A percentile compares a stretch with the other conserved stretches of the same genome.
Evolutionary conservation across 306 rosid genomes (phyloP).

Genomic region (Glycine soja): DNA sequence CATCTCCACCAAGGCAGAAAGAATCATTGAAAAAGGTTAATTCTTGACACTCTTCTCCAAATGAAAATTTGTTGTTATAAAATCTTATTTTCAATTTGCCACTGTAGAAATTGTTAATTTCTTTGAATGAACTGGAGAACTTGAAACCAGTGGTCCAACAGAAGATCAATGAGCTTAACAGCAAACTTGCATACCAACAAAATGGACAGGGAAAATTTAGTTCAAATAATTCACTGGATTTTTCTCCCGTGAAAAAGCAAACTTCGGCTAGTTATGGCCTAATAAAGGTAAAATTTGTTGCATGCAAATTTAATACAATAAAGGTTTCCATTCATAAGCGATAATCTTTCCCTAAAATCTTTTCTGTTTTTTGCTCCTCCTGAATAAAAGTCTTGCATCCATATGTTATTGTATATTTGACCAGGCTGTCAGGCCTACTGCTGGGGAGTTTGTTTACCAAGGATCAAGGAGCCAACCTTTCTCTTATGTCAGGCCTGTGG

Average conservation of each 20-base stretch:
- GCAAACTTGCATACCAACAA: slow-evolving; percentile 55
- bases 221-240: slow-evolving; percentile 56
- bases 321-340: slow-evolving; percentile 10
- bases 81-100: slow-evolving; percentile 32
- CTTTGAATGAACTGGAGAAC: slow-evolving; percentile 82
- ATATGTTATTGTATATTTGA: slow-evolving; percentile 44
- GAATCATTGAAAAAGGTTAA: slow-evolving; percentile 72
- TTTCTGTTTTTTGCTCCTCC: slow-evolving; percentile 28
- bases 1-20: slow-evolving; percentile 65
- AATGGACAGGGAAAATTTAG: slow-evolving; percentile 56
- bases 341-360: slow-evolving; percentile 11
- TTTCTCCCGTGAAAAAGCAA: slow-evolving; percentile 62
- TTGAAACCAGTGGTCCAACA: slow-evolving; percentile 85
- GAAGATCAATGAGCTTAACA: slow-evolving; percentile 72
- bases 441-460: slow-evolving; percentile 50
- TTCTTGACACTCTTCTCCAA: slow-evolving; percentile 19
- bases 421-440: slow-evolving; percentile 68
- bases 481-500: slow-evolving; percentile 62
- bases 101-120: slow-evolving; percentile 67
- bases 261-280: slow-evolving; percentile 46
- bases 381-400: slow-evolving; percentile 38
- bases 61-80: background rate
- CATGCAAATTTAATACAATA: background rate
- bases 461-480: slow-evolving; percentile 65
- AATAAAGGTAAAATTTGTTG: slow-evolving; percentile 60